phyloP scores from a whole-genome alignment of 2,329 filamentous ascomycete genomes.

The Colletotrichum sp. region DNA sequence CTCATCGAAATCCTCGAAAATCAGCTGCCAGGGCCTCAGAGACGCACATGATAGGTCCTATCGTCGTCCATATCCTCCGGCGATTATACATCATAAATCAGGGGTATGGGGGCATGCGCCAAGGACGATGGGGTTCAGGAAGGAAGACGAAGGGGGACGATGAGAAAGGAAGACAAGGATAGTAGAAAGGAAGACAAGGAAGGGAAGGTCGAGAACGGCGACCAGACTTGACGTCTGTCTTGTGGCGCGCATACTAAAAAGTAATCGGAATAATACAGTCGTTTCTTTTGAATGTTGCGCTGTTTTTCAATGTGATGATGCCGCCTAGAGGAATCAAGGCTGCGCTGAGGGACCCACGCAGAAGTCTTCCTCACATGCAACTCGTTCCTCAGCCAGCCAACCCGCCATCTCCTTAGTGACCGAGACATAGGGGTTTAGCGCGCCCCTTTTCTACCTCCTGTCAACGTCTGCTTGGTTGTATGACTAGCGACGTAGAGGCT shows the following conservation, averaged over 20 bases:
- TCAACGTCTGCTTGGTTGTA: not conserved
- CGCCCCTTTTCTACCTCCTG: not conserved
- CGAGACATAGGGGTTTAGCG: not conserved
- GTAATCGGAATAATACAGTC: not conserved
- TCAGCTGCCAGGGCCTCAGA: not conserved
- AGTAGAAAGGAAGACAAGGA: not conserved
- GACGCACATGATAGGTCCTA: not conserved
- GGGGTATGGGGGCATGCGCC: too few relatives aligned
- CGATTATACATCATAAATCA: not conserved
- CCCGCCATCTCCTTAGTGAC: not conserved
- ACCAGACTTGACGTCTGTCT: not conserved
- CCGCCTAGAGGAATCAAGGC: not conserved
- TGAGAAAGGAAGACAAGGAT: not conserved
- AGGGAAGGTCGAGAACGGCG: not conserved
- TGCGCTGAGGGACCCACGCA: not conserved
- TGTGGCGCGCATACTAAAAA: not conserved
- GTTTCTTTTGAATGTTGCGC: not conserved
- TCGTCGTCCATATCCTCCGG: not conserved
- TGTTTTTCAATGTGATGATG: not conserved
- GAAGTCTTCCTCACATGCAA: not conserved
- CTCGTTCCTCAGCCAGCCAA: not conserved
- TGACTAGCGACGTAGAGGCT: not conserved
- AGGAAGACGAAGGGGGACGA: not conserved
- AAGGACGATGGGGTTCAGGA: not conserved
- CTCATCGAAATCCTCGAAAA: not conserved